Conservation (phyloP, 768 basidiomycete genomes). For the Termitomyces sp. region DNA sequence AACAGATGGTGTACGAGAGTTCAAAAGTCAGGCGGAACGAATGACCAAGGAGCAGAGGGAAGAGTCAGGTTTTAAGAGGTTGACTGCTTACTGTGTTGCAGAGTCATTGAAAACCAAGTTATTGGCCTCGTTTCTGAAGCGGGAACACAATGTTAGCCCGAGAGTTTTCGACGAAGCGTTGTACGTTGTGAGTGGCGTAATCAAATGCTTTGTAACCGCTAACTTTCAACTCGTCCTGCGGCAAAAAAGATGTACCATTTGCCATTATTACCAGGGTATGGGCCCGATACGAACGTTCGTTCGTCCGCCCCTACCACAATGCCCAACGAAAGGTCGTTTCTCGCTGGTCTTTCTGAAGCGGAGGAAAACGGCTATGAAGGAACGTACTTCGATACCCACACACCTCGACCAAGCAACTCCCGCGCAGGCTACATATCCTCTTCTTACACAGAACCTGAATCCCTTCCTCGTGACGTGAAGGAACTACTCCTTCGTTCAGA, state of each 20-base stretch:
- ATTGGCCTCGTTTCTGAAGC: slow-evolving; percentile 78
- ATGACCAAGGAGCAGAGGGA: slow-evolving; percentile 87
- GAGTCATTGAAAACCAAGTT: slow-evolving; percentile 83
- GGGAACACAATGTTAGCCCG: slow-evolving; percentile 87
- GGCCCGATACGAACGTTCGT: slow-evolving; percentile 77
- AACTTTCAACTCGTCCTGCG: neutral
- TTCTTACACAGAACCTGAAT: slow-evolving; percentile 30
- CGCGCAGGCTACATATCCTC: slow-evolving; percentile 64
- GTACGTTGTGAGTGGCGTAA: slow-evolving; percentile 66
- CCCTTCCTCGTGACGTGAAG: slow-evolving; percentile 4
- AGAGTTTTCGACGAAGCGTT: slow-evolving; percentile 90
- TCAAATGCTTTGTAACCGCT: neutral
- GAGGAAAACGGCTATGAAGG: slow-evolving; percentile 91
- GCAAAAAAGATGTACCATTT: slow-evolving; percentile 76
- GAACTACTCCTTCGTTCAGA: slow-evolving; percentile 4
- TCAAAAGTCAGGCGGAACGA: slow-evolving; percentile 80
- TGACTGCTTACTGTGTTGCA: slow-evolving; percentile 88
- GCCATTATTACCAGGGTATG: slow-evolving; percentile 88
- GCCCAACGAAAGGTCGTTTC: slow-evolving; percentile 48
- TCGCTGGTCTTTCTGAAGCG: slow-evolving; percentile 72
- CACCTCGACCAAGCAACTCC: slow-evolving; percentile 24
- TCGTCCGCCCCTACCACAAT: slow-evolving; percentile 62
- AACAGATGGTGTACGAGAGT: slow-evolving; percentile 64
- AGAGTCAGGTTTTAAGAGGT: slow-evolving; percentile 70
- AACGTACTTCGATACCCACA: slow-evolving; percentile 58